phyloP scores from a whole-genome alignment of 2,329 filamentous ascomycete genomes.

The Thyridium curvatum region DNA sequence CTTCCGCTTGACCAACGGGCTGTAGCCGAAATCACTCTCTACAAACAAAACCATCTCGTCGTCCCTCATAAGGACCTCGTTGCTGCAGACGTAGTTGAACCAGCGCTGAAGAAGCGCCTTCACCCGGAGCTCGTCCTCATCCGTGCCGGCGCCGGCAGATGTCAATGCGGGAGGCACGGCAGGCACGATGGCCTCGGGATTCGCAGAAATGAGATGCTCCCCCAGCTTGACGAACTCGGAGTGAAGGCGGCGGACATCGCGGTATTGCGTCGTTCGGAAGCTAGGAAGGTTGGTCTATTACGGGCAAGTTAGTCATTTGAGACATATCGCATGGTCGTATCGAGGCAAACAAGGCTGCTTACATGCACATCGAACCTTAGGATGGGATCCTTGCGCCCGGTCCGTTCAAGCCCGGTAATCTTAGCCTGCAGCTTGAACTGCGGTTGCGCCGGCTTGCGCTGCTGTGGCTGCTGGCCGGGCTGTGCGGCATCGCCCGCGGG shows the following conservation, averaged over 20 bases:
- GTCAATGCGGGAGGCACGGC: slow-evolving; percentile 93
- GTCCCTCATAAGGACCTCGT: slow-evolving; percentile 87
- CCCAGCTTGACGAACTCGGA: slow-evolving; percentile 96
- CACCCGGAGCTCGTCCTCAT: slow-evolving; percentile 86
- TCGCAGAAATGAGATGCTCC: slow-evolving; percentile 93
- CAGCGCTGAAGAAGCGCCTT: slow-evolving; percentile 89
- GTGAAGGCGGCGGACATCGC: slow-evolving; percentile 91
- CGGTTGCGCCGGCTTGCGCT: slow-evolving; percentile 52
- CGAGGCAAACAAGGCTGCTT: slow-evolving; percentile 31
- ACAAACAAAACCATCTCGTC: slow-evolving; percentile 98
- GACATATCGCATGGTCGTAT: background rate
- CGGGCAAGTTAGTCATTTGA: slow-evolving; percentile 14
- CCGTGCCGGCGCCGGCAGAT: slow-evolving; percentile 88
- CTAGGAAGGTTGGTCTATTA: slow-evolving; percentile 92
- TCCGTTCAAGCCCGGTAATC: slow-evolving; percentile 87
- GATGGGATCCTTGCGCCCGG: slow-evolving; percentile 92
- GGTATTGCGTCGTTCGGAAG: slow-evolving; percentile 96
- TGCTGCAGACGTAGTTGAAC: slow-evolving; percentile 89
- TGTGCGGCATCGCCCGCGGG: slow-evolving; percentile 17
- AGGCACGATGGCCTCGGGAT: slow-evolving; percentile 89
- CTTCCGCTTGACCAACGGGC: slow-evolving; percentile 89
- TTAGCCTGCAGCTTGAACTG: slow-evolving; percentile 88
- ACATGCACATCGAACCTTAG: slow-evolving; percentile 95
- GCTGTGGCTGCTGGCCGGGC: slow-evolving; percentile 17
- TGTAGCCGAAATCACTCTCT: slow-evolving; percentile 98